Percentiles rank a stretch among this genome's conserved stretches.
Conservation (phyloP, 1,284 basidiomycete genomes). For the Meira nashicola region DNA sequence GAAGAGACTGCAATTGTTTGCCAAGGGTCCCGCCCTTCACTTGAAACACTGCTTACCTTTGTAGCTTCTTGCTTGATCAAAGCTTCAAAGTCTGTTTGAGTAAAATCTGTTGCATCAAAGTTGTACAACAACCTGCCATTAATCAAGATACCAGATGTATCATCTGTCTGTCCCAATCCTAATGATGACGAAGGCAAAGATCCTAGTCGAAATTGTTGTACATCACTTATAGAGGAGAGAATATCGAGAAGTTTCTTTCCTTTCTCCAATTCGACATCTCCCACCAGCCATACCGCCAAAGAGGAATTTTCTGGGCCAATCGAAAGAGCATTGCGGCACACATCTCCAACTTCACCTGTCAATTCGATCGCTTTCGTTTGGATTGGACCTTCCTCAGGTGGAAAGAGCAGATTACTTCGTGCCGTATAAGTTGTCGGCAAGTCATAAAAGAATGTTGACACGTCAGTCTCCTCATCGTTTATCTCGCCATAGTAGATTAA, state of each 20-base stretch:
- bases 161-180: neutral
- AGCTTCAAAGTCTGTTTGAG: slow-evolving; percentile 12
- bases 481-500: slow-evolving; percentile 67
- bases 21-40: slow-evolving; percentile 9
- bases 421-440: slow-evolving; percentile 66
- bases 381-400: slow-evolving; percentile 3
- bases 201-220: neutral
- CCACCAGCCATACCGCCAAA: slow-evolving; percentile 66
- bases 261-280: slow-evolving; percentile 68
- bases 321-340: neutral
- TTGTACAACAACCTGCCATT: slow-evolving; percentile 16
- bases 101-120: neutral
- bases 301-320: slow-evolving; percentile 40
- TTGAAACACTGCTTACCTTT: slow-evolving; percentile 5
- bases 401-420: slow-evolving; percentile 66
- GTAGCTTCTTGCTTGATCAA: slow-evolving; percentile 12
- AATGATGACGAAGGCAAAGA: neutral
- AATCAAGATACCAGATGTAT: slow-evolving; percentile 12
- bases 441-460: slow-evolving; percentile 82
- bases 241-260: slow-evolving; percentile 61
- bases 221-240: neutral
- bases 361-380: slow-evolving; percentile 21
- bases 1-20: slow-evolving; percentile 10
- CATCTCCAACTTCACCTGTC: neutral
- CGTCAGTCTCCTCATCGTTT: slow-evolving; percentile 58